Evolutionary conservation across 2,329 filamentous ascomycete genomes (phyloP).

Genomic region (Calonectria pauciramosa): DNA sequence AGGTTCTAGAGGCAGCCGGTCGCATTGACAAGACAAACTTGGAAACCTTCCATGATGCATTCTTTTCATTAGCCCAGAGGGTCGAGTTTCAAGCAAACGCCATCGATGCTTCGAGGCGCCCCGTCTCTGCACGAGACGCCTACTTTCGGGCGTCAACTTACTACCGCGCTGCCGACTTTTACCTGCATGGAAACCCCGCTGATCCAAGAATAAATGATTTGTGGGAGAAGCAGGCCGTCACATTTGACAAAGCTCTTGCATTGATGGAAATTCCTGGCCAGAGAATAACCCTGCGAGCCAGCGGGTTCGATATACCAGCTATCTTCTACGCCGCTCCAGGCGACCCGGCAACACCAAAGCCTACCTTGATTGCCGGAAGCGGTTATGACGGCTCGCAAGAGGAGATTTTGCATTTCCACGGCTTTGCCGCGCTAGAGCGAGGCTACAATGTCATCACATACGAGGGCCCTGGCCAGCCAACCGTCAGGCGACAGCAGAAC

Average conservation of each 20-base stretch:
- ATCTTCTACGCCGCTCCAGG: constrained; percentile 47
- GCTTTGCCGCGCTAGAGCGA: constrained; percentile 50
- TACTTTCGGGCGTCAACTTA: not conserved
- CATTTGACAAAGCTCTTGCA: constrained; percentile 5
- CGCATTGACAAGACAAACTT: not conserved
- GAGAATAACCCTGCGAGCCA: not conserved
- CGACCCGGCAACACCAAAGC: constrained; percentile 39
- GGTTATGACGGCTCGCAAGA: constrained; percentile 59
- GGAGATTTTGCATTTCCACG: constrained; percentile 55
- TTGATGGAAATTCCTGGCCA: not conserved
- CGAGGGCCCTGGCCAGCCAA: constrained; percentile 61
- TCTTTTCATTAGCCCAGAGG: not conserved
- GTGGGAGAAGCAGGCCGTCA: not conserved
- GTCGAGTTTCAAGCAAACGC: constrained; percentile 1
- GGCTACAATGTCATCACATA: constrained; percentile 60
- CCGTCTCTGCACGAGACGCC: constrained; percentile 8
- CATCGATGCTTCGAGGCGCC: not conserved
- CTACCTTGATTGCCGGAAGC: constrained; percentile 56
- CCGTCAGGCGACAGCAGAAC: constrained; percentile 55
- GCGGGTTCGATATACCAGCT: constrained; percentile 47
- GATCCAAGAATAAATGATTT: constrained; percentile 1
- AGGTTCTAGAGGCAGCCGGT: not conserved
- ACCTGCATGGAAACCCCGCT: not conserved
- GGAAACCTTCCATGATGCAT: not conserved
- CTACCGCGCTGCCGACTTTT: constrained; percentile 8